Evolutionary conservation across 805 yeast genomes (phyloP), one percentile per base, ranked within the genome.

Genomic region (Lipomyces sp.): DNA sequence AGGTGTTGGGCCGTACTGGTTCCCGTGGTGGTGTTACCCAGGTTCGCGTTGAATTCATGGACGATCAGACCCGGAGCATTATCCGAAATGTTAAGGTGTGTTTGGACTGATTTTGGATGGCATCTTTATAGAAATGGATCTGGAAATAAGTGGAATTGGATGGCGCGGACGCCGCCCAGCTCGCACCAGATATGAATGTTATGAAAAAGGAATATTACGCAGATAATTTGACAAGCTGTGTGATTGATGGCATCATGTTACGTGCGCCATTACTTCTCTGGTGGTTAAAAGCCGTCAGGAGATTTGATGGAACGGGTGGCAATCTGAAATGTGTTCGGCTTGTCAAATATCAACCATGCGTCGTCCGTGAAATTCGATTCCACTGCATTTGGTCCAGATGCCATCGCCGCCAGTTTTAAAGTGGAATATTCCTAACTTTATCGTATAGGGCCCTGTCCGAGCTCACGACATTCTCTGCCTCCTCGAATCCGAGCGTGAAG

Each of bases 401-500:
- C 39, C 13, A 37, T 11, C 10, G 10, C 18, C 48, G 7, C n/a
- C 48, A 1, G 1, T 11, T 42, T 42, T 2, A 15, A 15, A n/a
- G n/a, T n/a, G n/a, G 24, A 8, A 42, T 15, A 6, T n/a, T 5
- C 15, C 29, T 42, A 42, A 42, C 48, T 4, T 42, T 4, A 42
- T 42, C 10, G 8, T 30, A 10, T 50, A 91, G 84, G 97, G 97
- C 80, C 96, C 97, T 82, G 97, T 91, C 83, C 90, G 97, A 84
- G 97, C 91, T 85, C 90, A 94, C 85, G 99, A 94, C 83, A 92
- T 95, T 85, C 90, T 94, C 83, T 95, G 97, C 83, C 88, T 94
- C 83, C 95, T 94, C 97, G 99, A 94, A 87, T 94, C 98, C 77
- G 99, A 94, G 87, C 94, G 99, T 88, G 99, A 94, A 87, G 98